Base-by-base conservation (phyloP, 768 basidiomycete genomes). In the Floccularia luteovirens region DNA sequence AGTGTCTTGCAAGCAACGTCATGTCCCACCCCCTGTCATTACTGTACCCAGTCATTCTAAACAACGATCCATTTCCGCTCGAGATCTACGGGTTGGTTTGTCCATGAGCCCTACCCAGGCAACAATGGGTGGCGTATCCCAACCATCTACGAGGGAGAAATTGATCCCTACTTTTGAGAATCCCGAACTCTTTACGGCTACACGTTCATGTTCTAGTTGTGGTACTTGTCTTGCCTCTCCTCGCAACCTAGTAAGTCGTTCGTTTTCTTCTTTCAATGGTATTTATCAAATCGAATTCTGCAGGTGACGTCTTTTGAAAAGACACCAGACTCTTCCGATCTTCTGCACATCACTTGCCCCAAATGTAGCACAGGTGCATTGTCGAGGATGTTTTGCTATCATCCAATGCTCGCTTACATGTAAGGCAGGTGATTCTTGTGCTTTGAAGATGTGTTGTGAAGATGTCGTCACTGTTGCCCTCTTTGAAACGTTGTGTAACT, bases 361-460 rank as follows among this genome's bases (percentile, higher is more conserved):
- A 46, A 38, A 5, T 66, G 64, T 43, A 38, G 44, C 2, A 52
- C 57, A 10, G 50, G 39, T 1, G n/a, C 54, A 60, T 33, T 66
- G 64, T 41, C 57, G 62, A 8, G 64, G 61, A 28, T 66, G 64
- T 35, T 57, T 58, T 16, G 24, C 51, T 5, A 43, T 43, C 12
- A 51, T 53, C 3, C 23, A 33, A n/a, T 55, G 57, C 45, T 40
- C 47, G 23, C 41, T 36, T 41, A 40, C 36, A 16, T 62, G 63
- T 37, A 32, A 44, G 0, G 61, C 60, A 11, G 56, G 56, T 14
- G 41, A 48, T 13, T 41, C 40, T 1, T 64, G 63, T 37, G 31
- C 53, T 5, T 51, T 64, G 30, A 47, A 54, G 39, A 49, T 46
- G 22, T 62, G 63, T 38, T 66, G 64, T 41, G 37, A 52, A 1